phyloP scores from a whole-genome alignment of 169 alveolate genomes.

The Eimeria zaria region DNA sequence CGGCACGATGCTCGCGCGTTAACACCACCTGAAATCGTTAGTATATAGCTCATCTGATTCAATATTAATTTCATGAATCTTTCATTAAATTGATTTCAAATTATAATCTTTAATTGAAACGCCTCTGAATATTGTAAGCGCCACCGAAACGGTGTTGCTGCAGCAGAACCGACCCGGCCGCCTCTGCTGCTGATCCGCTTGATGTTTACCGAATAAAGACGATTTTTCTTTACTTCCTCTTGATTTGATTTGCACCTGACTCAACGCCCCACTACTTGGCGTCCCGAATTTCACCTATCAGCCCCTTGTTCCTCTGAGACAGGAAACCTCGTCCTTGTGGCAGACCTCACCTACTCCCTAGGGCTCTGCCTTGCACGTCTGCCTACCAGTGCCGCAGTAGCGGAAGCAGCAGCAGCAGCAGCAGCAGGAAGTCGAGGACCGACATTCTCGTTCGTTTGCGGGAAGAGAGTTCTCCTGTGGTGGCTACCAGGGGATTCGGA shows the following conservation, averaged over 20 bases:
- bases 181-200: background rate
- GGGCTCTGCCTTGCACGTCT: background rate
- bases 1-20: constrained; percentile 12
- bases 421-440: background rate
- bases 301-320: background rate
- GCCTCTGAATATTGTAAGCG: background rate
- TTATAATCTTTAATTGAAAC: background rate
- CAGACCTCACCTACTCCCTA: background rate
- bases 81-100: background rate
- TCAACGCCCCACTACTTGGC: background rate
- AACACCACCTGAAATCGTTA: background rate
- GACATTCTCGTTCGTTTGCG: background rate
- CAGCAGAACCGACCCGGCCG: background rate
- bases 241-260: background rate
- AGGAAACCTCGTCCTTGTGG: background rate
- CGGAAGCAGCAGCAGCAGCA: background rate
- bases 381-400: background rate
- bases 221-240: background rate
- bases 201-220: background rate
- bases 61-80: background rate
- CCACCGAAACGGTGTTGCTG: background rate
- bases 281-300: background rate
- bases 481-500: background rate
- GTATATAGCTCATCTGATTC: background rate
- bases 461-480: background rate